Evolutionary conservation across 208 protist species (phyloP).

Genomic region (Naegleria gruberi): DNA sequence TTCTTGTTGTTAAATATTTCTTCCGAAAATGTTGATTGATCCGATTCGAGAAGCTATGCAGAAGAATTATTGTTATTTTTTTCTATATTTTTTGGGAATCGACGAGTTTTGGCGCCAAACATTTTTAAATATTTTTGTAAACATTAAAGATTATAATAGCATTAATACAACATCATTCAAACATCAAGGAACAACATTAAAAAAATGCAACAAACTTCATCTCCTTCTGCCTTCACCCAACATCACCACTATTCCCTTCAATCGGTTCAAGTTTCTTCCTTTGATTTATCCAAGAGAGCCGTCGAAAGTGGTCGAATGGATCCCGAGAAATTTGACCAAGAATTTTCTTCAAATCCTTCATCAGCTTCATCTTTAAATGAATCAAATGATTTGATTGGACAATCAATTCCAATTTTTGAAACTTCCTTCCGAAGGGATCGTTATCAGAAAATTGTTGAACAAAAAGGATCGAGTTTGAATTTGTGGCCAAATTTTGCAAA

Average conservation of each 20-base stretch:
- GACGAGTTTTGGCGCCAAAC: background rate
- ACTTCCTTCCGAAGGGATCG: background rate
- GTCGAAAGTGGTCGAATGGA: background rate
- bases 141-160: background rate
- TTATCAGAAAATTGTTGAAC: background rate
- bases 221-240: too few species aligned
- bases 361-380: background rate
- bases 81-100: background rate
- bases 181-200: background rate
- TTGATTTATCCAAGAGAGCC: background rate
- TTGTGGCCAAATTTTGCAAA: background rate
- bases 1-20: too few species aligned
- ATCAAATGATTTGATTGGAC: background rate
- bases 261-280: background rate
- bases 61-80: too few species aligned
- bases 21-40: too few species aligned
- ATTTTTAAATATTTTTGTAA: background rate
- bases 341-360: background rate
- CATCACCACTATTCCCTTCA: background rate
- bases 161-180: background rate
- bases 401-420: background rate
- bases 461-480: background rate
- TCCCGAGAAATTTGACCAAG: background rate
- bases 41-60: too few species aligned
- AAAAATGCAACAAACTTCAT: background rate